These are phyloP conservation scores for Cladophialophora immunda DNA, from an alignment of 2,329 filamentous ascomycete species.

Conservation along the genomic window DNA sequence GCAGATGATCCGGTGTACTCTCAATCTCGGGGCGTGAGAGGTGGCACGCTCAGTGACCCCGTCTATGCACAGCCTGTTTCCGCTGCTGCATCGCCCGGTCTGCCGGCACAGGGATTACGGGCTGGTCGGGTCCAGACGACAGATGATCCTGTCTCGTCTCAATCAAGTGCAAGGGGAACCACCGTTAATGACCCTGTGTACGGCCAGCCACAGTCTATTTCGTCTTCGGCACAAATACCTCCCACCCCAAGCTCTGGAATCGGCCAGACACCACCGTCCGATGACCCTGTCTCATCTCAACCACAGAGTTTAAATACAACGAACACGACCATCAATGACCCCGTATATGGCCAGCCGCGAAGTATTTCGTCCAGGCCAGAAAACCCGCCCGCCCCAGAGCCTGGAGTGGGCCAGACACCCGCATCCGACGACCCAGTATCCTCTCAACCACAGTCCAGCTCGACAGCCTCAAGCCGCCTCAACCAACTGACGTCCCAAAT, in stretches of 20 bases:
- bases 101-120: neutral
- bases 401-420: neutral
- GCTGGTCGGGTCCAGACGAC: constrained; percentile 6
- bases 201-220: neutral
- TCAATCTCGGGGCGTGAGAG: constrained; percentile 1
- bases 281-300: constrained; percentile 17
- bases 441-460: constrained; percentile 16
- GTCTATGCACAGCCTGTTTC: constrained; percentile 14
- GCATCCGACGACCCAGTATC: constrained; percentile 19
- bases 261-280: neutral
- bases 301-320: neutral
- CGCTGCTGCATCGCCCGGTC: neutral
- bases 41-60: neutral
- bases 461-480: constrained; percentile 47
- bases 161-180: constrained; percentile 42
- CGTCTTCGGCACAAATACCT: neutral
- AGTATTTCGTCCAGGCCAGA: neutral
- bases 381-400: neutral
- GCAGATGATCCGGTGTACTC: constrained; percentile 22
- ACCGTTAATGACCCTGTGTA: constrained; percentile 50
- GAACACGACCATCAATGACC: neutral
- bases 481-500: constrained; percentile 59
- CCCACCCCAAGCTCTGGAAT: neutral
- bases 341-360: constrained; percentile 6
- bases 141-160: constrained; percentile 23